Percentiles rank a stretch among this genome's conserved stretches.
phyloP scores from a whole-genome alignment of 1,284 basidiomycete genomes.

The Ganoderma lingzhi region DNA sequence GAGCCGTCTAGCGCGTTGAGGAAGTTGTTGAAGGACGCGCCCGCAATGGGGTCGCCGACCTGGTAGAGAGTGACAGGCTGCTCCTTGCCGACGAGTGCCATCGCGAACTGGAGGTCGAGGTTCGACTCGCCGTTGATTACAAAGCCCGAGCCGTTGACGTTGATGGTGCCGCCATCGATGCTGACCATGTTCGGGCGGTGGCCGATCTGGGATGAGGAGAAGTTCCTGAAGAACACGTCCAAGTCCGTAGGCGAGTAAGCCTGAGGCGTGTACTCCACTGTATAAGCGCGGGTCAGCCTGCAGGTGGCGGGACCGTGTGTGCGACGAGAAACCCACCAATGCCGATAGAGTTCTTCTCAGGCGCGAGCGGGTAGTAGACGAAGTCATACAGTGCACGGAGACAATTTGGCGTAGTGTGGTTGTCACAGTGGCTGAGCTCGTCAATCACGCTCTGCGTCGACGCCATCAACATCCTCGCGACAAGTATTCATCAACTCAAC shows the following conservation, averaged over 20 bases:
- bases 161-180: slow-evolving; percentile 55
- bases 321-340: slow-evolving; percentile 53
- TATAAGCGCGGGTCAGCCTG: neutral
- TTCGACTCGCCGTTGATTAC: slow-evolving; percentile 58
- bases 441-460: slow-evolving; percentile 23
- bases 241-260: slow-evolving; percentile 51
- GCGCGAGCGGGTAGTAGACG: slow-evolving; percentile 3
- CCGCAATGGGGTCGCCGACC: slow-evolving; percentile 32
- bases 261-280: slow-evolving; percentile 59
- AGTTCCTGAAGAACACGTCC: slow-evolving; percentile 51
- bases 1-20: slow-evolving; percentile 56
- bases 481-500: neutral
- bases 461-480: neutral
- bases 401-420: slow-evolving; percentile 60
- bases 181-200: slow-evolving; percentile 32
- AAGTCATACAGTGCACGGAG: slow-evolving; percentile 41
- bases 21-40: slow-evolving; percentile 55
- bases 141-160: slow-evolving; percentile 37
- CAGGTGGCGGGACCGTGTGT: neutral
- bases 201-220: slow-evolving; percentile 45
- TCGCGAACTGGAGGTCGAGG: slow-evolving; percentile 60
- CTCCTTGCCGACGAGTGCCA: slow-evolving; percentile 52
- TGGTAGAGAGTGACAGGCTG: slow-evolving; percentile 48
- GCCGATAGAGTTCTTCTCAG: slow-evolving; percentile 45
- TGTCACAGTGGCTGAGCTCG: slow-evolving; percentile 44